Evolutionary conservation across 2,329 filamentous ascomycete species (phyloP).

Genomic region (Nothophaeocryptopus gaeumannii): DNA sequence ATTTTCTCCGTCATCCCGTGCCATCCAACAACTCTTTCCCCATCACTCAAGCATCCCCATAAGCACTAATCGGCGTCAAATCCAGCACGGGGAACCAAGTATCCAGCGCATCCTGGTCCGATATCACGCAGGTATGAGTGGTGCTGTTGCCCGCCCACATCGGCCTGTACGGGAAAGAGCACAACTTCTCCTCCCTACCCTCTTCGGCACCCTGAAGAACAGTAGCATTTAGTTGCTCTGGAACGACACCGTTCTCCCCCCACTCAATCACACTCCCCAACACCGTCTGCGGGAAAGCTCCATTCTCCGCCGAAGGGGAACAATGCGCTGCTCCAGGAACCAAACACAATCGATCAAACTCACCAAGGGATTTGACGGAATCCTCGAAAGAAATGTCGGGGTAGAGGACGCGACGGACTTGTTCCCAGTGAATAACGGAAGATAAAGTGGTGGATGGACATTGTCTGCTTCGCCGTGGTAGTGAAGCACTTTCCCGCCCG

Average conservation of each 20-base stretch:
- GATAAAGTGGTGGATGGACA: conserved; percentile 52
- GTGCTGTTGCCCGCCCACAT: conserved; percentile 8
- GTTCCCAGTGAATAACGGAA: conserved; percentile 55
- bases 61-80: conserved; percentile 12
- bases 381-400: conserved; percentile 36
- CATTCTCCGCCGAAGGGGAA: conserved; percentile 33
- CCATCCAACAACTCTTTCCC: no score
- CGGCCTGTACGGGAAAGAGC: conserved; percentile 14
- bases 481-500: conserved; percentile 56
- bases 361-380: conserved; percentile 32
- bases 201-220: conserved; percentile 13
- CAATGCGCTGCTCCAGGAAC: conserved; percentile 55
- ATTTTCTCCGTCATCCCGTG: no score
- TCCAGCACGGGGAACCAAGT: conserved; percentile 19
- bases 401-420: conserved; percentile 55
- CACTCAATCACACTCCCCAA: conserved; percentile 29
- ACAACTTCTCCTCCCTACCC: conserved; percentile 10
- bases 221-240: conserved; percentile 13
- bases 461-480: conserved; percentile 58
- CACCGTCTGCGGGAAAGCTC: conserved; percentile 44
- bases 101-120: conserved; percentile 17
- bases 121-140: conserved; percentile 11
- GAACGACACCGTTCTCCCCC: conserved; percentile 19
- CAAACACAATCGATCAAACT: conserved; percentile 56
- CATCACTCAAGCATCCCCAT: conserved; percentile 1